Evolutionary conservation across 2,329 filamentous ascomycete species (phyloP).

Genomic region (Colletotrichum tamarilloi): DNA sequence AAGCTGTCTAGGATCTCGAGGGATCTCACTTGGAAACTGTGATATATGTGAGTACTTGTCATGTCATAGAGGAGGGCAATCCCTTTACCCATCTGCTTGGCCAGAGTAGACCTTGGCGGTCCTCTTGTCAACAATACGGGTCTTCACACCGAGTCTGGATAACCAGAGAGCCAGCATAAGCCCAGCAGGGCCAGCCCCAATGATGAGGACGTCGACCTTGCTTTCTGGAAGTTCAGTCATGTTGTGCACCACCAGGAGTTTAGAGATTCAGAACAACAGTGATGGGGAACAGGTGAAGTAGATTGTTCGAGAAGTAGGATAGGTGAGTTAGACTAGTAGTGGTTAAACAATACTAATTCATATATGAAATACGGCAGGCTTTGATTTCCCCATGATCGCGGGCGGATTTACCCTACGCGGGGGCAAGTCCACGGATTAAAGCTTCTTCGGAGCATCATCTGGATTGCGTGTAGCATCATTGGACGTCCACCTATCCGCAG

Average conservation of each 20-base stretch:
- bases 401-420: not conserved
- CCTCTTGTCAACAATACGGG: slow-evolving; percentile 58
- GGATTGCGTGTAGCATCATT: not conserved
- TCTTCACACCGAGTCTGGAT: slow-evolving; percentile 51
- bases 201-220: slow-evolving; percentile 32
- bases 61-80: slow-evolving; percentile 56
- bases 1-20: slow-evolving; percentile 80
- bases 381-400: not conserved
- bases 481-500: not conserved
- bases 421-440: not conserved
- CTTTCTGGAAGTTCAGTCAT: slow-evolving; percentile 24
- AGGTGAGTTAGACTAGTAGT: not conserved
- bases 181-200: slow-evolving; percentile 46
- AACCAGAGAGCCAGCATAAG: slow-evolving; percentile 57
- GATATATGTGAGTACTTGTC: not conserved
- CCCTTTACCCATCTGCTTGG: slow-evolving; percentile 63
- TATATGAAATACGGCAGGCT: not conserved
- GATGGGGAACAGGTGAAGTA: not conserved
- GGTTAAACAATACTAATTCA: not conserved
- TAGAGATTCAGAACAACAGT: too few species aligned
- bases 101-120: slow-evolving; percentile 52
- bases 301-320: not conserved
- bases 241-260: not conserved
- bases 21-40: slow-evolving; percentile 26
- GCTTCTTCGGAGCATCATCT: not conserved